Evolutionary conservation across 768 basidiomycete genomes (phyloP).

Genomic region (Astraeus odoratus): DNA sequence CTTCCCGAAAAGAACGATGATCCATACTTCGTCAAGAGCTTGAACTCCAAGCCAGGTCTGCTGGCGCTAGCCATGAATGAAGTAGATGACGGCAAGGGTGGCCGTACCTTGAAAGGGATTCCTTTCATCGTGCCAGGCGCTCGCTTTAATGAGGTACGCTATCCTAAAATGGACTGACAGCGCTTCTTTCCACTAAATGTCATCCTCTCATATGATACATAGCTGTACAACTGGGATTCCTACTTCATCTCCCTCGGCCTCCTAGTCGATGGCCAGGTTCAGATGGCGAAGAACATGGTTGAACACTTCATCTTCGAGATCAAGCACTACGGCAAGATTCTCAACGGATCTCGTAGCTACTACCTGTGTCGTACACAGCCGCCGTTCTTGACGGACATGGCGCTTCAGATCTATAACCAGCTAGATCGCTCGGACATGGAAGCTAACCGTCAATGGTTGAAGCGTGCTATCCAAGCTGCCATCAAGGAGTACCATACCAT

Average conservation of each 20-base stretch:
- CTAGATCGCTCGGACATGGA: conserved; percentile 79
- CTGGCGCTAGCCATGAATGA: conserved; percentile 95
- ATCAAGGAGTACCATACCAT: conserved; percentile 99
- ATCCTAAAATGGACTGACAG: neutral
- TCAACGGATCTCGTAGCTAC: conserved; percentile 93
- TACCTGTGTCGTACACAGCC: conserved; percentile 96
- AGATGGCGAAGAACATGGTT: conserved; percentile 96
- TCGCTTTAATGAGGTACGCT: conserved; percentile 81
- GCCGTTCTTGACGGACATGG: conserved; percentile 98
- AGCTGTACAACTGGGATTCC: conserved; percentile 95
- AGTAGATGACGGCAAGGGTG: conserved; percentile 70
- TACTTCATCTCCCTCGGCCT: conserved; percentile 93
- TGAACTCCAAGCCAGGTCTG: conserved; percentile 92
- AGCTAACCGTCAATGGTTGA: conserved; percentile 82
- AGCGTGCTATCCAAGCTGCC: conserved; percentile 91
- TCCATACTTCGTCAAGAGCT: conserved; percentile 80
- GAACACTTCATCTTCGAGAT: conserved; percentile 99
- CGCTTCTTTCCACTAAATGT: conserved; percentile 4
- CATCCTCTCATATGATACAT: conserved; percentile 3
- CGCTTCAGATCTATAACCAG: conserved; percentile 95
- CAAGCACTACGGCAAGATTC: conserved; percentile 92
- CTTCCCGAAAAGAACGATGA: conserved; percentile 85
- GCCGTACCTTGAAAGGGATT: conserved; percentile 81
- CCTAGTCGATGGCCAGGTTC: conserved; percentile 88
- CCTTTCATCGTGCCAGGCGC: conserved; percentile 98